A percentile compares a stretch with the other conserved stretches of the same genome.
Evolutionary conservation across 495 filamentous ascomycete genomes (phyloP).

Genomic region (Penicillium parvum): DNA sequence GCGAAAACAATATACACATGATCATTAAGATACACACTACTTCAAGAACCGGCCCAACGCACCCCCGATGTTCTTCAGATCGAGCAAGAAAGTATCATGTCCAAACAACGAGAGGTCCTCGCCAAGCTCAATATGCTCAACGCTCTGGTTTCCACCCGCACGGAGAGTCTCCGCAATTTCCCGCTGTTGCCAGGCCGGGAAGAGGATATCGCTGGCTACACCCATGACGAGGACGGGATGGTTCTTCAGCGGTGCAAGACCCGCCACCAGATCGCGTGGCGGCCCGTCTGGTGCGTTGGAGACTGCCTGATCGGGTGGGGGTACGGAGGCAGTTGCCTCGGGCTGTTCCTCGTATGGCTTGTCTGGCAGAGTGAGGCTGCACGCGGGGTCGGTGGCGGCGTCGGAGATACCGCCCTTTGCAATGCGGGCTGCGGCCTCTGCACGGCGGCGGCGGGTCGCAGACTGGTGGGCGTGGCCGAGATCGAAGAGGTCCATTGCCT

Average conservation of each 20-base stretch:
- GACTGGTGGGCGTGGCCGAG: constrained; percentile 65
- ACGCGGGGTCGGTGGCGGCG: constrained; percentile 44
- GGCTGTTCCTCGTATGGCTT: constrained; percentile 79
- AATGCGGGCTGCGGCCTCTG: constrained; percentile 47
- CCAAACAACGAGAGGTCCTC: constrained; percentile 91
- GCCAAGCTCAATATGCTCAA: constrained; percentile 85
- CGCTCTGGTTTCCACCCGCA: constrained; percentile 66
- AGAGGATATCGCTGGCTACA: constrained; percentile 92
- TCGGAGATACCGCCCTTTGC: constrained; percentile 25
- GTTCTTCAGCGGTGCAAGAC: constrained; percentile 63
- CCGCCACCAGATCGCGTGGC: constrained; percentile 72
- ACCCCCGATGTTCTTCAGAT: constrained; percentile 87
- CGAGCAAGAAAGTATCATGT: constrained; percentile 93
- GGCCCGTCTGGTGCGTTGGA: constrained; percentile 33
- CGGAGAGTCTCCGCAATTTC: constrained; percentile 86
- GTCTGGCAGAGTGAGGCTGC: constrained; percentile 80
- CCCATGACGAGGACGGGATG: constrained; percentile 86
- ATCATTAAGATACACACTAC: constrained; percentile 11
- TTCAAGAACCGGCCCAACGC: constrained; percentile 71
- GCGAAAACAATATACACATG: constrained; percentile 9
- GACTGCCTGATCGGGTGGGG: constrained; percentile 22
- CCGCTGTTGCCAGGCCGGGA: constrained; percentile 97
- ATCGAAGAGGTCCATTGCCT: constrained; percentile 99
- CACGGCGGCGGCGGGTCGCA: constrained; percentile 44
- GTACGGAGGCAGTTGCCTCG: constrained; percentile 32